Percentiles rank a stretch among this genome's conserved stretches.
Conservation (phyloP, 2,329 filamentous ascomycete genomes). For the Talaromyces verruculosus region DNA sequence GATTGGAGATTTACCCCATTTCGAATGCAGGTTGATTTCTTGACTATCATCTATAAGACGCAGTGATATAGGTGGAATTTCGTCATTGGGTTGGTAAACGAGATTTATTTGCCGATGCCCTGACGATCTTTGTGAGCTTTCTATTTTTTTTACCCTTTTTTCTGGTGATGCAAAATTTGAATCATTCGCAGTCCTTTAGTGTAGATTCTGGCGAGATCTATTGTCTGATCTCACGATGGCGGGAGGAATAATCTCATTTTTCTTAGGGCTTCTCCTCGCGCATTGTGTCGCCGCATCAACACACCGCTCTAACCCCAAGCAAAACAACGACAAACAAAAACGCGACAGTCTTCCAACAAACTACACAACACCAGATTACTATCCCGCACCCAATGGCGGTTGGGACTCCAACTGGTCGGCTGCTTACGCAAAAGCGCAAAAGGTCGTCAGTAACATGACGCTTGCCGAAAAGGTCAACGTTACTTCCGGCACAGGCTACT, state of each 20-base stretch:
- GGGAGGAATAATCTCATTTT: not conserved
- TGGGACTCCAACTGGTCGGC: constrained; percentile 68
- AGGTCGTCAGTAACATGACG: constrained; percentile 71
- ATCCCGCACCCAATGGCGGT: constrained; percentile 70
- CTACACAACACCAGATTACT: constrained; percentile 58
- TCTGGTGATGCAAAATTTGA: not conserved
- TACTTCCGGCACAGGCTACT: constrained; percentile 68
- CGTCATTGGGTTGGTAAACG: not conserved
- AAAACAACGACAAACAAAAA: not conserved
- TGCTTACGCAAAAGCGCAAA: constrained; percentile 68
- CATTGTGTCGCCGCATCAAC: not conserved
- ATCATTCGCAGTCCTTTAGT: too few relatives aligned
- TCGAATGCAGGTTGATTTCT: not conserved
- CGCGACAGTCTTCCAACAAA: constrained; percentile 14
- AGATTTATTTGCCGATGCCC: constrained; percentile 1
- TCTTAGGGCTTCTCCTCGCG: not conserved
- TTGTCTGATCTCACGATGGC: not conserved
- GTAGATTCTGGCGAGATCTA: not conserved
- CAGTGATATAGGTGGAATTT: not conserved
- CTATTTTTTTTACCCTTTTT: not conserved
- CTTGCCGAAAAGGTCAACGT: constrained; percentile 79
- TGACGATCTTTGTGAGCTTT: constrained; percentile 1
- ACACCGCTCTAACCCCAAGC: not conserved
- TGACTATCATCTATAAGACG: not conserved
- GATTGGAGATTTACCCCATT: not conserved